Conservation (phyloP, 352 stramenopile species). For the Globisporangium barbulae region DNA sequence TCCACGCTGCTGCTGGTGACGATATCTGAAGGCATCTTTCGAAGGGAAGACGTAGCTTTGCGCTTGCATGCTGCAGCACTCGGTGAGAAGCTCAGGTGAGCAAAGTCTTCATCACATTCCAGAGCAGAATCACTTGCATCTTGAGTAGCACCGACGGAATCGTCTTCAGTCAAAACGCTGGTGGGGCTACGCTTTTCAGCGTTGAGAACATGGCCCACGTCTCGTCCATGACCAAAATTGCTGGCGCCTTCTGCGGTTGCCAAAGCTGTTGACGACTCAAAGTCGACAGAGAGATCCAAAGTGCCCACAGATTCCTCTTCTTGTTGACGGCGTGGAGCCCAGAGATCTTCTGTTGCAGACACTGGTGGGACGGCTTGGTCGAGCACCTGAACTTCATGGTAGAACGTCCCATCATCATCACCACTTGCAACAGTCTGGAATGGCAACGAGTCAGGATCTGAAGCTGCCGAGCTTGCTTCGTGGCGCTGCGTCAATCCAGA, state of each 20-base stretch:
- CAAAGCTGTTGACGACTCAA: too few species aligned
- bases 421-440: not conserved
- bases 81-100: too few species aligned
- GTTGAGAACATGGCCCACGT: too few species aligned
- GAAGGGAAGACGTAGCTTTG: not conserved
- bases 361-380: not conserved
- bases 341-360: not conserved
- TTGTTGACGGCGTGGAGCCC: not conserved
- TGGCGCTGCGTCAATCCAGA: not conserved
- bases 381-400: too few species aligned
- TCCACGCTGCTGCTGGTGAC: not conserved
- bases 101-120: too few species aligned
- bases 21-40: not conserved
- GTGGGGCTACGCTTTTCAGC: too few species aligned
- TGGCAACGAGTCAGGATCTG: not conserved
- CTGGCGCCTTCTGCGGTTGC: too few species aligned
- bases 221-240: too few species aligned
- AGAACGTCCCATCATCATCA: too few species aligned
- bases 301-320: not conserved
- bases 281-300: not conserved
- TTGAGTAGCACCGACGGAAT: too few species aligned
- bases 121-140: too few species aligned
- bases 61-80: not conserved
- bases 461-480: not conserved
- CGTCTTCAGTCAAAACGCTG: too few species aligned